Percentiles rank a stretch among this genome's conserved stretches.
Conservation (phyloP, 2,329 filamentous ascomycete genomes). For the Exophiala sp. region DNA sequence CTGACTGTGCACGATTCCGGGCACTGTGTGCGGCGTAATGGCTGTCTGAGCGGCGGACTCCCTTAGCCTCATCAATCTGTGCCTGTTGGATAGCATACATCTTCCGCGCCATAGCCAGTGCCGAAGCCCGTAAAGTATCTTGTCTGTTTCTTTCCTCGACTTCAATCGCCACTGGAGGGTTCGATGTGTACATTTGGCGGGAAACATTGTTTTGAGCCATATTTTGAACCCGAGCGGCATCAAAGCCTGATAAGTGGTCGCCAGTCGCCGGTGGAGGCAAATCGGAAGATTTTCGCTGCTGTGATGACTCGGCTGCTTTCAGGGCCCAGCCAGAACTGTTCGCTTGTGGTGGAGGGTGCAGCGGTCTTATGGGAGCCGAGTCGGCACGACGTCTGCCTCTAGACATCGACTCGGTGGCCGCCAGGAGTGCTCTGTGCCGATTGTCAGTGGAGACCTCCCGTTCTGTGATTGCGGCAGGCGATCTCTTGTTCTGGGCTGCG, state of each 20-base stretch:
- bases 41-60: constrained; percentile 32
- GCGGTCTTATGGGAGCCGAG: constrained; percentile 51
- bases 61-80: constrained; percentile 47
- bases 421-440: constrained; percentile 61
- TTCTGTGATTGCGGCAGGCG: constrained; percentile 42
- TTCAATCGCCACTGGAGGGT: constrained; percentile 66
- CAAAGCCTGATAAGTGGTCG: constrained; percentile 33
- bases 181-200: constrained; percentile 69
- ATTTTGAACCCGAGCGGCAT: constrained; percentile 59
- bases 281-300: constrained; percentile 39
- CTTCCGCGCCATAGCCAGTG: constrained; percentile 80
- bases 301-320: constrained; percentile 65
- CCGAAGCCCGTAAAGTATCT: constrained; percentile 71
- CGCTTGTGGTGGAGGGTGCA: constrained; percentile 21
- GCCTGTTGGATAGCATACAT: constrained; percentile 71
- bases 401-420: constrained; percentile 71
- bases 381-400: constrained; percentile 56
- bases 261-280: constrained; percentile 43
- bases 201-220: constrained; percentile 62
- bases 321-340: constrained; percentile 58
- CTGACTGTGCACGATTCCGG: constrained; percentile 30
- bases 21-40: constrained; percentile 35
- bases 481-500: constrained; percentile 53
- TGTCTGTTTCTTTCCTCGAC: constrained; percentile 66
- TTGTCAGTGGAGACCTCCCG: constrained; percentile 47